A percentile compares a stretch with the other conserved stretches of the same genome.
These are phyloP conservation scores for Exsudoporus floridanus DNA, from an alignment of 1,284 basidiomycete genomes.

Conservation along the genomic window DNA sequence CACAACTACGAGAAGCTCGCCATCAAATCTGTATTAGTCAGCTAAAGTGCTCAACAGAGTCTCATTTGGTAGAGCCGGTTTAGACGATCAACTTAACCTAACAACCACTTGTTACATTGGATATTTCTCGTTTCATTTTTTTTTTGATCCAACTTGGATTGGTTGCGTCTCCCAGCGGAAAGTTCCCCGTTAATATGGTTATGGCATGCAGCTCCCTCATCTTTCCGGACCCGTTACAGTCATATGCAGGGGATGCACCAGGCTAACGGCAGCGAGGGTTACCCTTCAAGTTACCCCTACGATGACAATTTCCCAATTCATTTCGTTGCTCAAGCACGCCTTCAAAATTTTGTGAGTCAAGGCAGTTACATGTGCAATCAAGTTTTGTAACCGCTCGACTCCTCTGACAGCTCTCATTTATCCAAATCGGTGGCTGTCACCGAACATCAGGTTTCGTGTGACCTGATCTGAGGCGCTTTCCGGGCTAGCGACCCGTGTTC, in stretches of 20 bases:
- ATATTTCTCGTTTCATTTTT: constrained; percentile 12
- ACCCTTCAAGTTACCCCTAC: constrained; percentile 8
- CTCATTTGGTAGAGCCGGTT: constrained; percentile 4
- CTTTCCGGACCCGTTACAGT: constrained; percentile 34
- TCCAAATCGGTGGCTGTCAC: constrained; percentile 30
- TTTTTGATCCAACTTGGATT: constrained; percentile 3
- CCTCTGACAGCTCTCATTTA: constrained; percentile 35
- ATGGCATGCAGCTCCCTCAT: constrained; percentile 30
- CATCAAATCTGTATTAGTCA: constrained; percentile 21
- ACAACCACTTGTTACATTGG: constrained; percentile 14
- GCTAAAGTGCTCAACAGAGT: constrained; percentile 16
- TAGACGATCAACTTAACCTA: constrained; percentile 25
- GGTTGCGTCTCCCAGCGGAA: constrained; percentile 12
- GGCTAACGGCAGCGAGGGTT: constrained; percentile 28
- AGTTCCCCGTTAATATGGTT: constrained; percentile 37
- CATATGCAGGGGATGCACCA: constrained; percentile 32
- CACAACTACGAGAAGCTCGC: too few relatives aligned
- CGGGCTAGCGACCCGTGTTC: constrained; percentile 18
- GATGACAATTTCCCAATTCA: constrained; percentile 28
- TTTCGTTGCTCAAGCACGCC: constrained; percentile 18
- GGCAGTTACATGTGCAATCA: constrained; percentile 27
- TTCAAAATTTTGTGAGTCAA: constrained; percentile 27
- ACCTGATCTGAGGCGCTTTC: constrained; percentile 23
- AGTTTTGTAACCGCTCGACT: constrained; percentile 26
- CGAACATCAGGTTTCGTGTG: constrained; percentile 26